phyloP scores from a whole-genome alignment of 2,329 filamentous ascomycete species.

The Stachybotrys echinatus region DNA sequence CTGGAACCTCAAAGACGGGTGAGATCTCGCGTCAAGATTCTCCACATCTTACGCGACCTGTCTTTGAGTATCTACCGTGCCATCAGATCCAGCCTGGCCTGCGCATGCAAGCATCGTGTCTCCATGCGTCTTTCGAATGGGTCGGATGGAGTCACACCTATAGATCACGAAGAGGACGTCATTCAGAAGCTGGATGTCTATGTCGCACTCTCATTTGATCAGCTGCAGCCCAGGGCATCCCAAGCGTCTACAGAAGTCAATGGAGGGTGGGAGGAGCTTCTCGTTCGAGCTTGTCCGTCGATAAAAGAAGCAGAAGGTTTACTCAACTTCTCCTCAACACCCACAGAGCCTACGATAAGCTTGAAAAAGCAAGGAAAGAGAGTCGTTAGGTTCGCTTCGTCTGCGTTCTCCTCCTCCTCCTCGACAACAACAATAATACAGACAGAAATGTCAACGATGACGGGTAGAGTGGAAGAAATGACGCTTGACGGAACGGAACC shows the following conservation, averaged over 20 bases:
- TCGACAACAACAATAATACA: background rate
- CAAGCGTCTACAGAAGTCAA: background rate
- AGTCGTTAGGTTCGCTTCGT: background rate
- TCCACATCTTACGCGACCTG: slow-evolving; percentile 5
- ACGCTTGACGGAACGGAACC: background rate
- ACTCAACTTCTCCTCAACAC: background rate
- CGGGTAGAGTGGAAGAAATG: background rate
- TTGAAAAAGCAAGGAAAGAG: background rate
- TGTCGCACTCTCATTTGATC: background rate
- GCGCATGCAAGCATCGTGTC: background rate
- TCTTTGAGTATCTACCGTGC: slow-evolving; percentile 8
- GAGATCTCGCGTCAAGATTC: slow-evolving; percentile 5
- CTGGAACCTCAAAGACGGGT: slow-evolving; percentile 6
- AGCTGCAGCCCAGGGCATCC: background rate
- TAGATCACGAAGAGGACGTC: slow-evolving; percentile 2
- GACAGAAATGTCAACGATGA: background rate
- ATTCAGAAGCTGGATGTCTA: background rate
- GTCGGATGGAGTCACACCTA: slow-evolving; percentile 4
- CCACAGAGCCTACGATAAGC: background rate
- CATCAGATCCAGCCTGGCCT: slow-evolving; percentile 6
- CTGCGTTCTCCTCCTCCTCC: background rate
- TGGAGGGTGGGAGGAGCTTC: background rate
- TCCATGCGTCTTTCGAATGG: background rate
- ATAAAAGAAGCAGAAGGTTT: background rate
- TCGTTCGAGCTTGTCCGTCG: background rate